phyloP scores from a whole-genome alignment of 139 green algal genomes.

The Edaphochlamys debaryana region DNA sequence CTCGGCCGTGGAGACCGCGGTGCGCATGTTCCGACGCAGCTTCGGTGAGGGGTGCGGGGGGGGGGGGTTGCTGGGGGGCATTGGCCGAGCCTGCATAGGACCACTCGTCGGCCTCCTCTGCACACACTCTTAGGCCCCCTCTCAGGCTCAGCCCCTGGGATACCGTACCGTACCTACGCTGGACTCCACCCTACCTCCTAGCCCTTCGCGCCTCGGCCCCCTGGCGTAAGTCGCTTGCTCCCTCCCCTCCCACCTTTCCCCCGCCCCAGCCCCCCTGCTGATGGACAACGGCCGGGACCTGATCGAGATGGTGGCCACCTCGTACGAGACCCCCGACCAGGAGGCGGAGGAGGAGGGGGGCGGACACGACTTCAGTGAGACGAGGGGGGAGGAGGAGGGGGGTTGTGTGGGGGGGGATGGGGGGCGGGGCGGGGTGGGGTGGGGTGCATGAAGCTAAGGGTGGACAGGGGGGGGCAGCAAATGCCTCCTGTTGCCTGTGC shows the following conservation, averaged over 20 bases:
- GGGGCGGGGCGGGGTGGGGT: neutral
- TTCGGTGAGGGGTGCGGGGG: constrained; percentile 59
- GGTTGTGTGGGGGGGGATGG: neutral
- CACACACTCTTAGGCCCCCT: too few relatives aligned
- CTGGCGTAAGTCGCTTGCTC: too few relatives aligned
- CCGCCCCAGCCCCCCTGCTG: constrained; percentile 54
- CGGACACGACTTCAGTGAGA: constrained; percentile 71
- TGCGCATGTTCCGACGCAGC: constrained; percentile 60
- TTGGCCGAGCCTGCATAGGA: too few relatives aligned
- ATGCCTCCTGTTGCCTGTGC: neutral
- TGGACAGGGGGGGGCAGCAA: too few relatives aligned
- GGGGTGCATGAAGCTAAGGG: neutral
- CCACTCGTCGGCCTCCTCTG: too few relatives aligned
- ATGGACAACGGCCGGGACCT: constrained; percentile 77
- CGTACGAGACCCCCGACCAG: constrained; percentile 54
- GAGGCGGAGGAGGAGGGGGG: constrained; percentile 28
- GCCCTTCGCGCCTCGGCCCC: too few relatives aligned
- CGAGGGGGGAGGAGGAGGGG: too few relatives aligned
- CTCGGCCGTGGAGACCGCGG: constrained; percentile 43
- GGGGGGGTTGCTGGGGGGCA: neutral
- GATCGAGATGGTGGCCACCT: constrained; percentile 75
- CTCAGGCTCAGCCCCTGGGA: too few relatives aligned
- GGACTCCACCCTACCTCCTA: too few relatives aligned
- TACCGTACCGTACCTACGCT: too few relatives aligned
- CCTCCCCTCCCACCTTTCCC: neutral